Evolutionary conservation across 1,284 basidiomycete species (phyloP), one percentile per base, ranked within the genome.

Genomic region (Austroboletus sp.): DNA sequence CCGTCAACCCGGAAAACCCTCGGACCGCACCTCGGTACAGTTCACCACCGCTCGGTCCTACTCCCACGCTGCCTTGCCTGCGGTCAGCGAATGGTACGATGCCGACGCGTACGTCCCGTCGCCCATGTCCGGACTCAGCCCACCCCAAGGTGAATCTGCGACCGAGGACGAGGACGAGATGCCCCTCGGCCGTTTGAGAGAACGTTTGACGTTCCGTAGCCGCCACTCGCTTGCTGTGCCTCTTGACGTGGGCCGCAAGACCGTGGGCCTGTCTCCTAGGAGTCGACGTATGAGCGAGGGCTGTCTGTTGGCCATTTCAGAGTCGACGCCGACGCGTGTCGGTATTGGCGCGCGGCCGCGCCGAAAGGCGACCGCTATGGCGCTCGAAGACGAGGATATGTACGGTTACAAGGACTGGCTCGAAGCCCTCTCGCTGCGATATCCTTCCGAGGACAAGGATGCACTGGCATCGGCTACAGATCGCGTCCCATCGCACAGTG

Each of bases 271-370:
- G 25, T 48, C 53, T 32, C 47, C 50, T 0, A 27, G 36, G 3
- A 36, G 40, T 10, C 40, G 56, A 8, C 45, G 46, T 15, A 49
- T 46, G 46, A 61, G 58, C 45, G 56, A 57, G 0, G 58, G 58
- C 6, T 57, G 56, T 36, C 23, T 57, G 25, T 34, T 58, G 25
- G 50, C 49, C 6, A 32, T 57, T 0, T 43, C 46, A 19, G 41
- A 49, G 16, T 45, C 46, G 9, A 60, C 57, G 1, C 55, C 55
- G 33, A 58, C 55, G 8, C 57, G 41, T 25, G 16, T 57, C 2
- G 46, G 55, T 3, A 15, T 57, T 3, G 33, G 53, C 17, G 27
- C 31, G 3, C 38, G 39, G 2, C 26, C 54, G 17, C 4, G 46
- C 6, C 48, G 42, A 11, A 32, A 40, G 11, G 42, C 29, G 27